Base-by-base conservation (phyloP, 2,329 filamentous ascomycete species). In the Eutypella sp. region DNA sequence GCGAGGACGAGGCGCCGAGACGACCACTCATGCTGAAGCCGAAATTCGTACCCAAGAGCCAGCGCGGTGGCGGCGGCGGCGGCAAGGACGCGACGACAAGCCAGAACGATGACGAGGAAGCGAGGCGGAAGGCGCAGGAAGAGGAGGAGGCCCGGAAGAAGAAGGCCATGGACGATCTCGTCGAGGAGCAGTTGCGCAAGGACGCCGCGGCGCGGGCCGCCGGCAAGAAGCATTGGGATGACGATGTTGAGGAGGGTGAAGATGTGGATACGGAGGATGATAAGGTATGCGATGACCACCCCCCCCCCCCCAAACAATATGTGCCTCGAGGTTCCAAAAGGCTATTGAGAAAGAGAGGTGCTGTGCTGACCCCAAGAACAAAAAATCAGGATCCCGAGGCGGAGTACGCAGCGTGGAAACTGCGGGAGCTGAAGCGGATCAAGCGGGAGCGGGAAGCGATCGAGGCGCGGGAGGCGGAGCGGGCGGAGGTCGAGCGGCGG, bases 261-360 rank as follows among this genome's bases (percentile, higher is more conserved):
- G 87, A 88, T 40, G 84, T 97, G 18, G 89, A 97, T 66, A 93
- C 96, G 58, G 88, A 85, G 2, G 93, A 99, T 63, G 89, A 82
- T 29, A 59, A 39, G 36, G 36, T 39, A 16, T 22, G 36, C 18
- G 15, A 37, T n/a, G 11, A 20, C 34, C 25, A 29, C 25, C 25
- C 25, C 25, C 13, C 25, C 8, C 25, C 25, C 25, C 25, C 7
- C 7, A 29, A 29, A 13, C 25, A 29, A 13, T 29, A 29, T 29
- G 7, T 29, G 25, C 25, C 25, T 29, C 13, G 25, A 29, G 25
- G 13, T 29, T 7, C 7, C 25, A 29, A 7, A 29, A 7, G 25
- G 25, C 7, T 13, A 7, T 7, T 29, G 25, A 29, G 25, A n/a
- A n/a, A n/a, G n/a, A n/a, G n/a, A n/a, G n/a, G n/a, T n/a, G n/a